phyloP scores from a whole-genome alignment of 2,329 filamentous ascomycete species.

The Trichoderma sp. region DNA sequence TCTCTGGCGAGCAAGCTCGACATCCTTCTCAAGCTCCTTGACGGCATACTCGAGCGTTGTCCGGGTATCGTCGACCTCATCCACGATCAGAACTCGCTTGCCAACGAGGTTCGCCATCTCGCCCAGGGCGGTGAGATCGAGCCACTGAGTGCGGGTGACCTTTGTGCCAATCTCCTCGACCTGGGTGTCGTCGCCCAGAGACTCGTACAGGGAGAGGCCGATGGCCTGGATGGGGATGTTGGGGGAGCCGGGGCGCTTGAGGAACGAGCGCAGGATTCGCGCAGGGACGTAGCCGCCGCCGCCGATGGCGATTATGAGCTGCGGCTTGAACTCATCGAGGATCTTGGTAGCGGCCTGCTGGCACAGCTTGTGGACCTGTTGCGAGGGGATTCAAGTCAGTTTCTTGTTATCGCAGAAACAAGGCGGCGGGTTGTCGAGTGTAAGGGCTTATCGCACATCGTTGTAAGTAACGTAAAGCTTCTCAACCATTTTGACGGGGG shows the following conservation, averaged over 20 bases:
- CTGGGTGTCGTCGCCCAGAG: constrained; percentile 56
- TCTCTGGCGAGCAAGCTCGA: constrained; percentile 72
- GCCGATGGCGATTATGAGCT: constrained; percentile 97
- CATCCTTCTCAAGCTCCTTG: constrained; percentile 90
- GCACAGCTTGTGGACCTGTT: constrained; percentile 94
- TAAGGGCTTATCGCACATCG: constrained; percentile 57
- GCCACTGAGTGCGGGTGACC: constrained; percentile 97
- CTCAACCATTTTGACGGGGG: constrained; percentile 69
- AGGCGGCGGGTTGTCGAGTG: neutral
- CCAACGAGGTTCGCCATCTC: constrained; percentile 87
- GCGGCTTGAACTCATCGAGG: constrained; percentile 80
- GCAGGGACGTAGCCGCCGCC: constrained; percentile 96
- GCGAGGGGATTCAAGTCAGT: neutral
- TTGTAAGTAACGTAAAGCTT: constrained; percentile 92
- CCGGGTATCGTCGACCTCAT: constrained; percentile 93
- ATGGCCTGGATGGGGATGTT: constrained; percentile 99
- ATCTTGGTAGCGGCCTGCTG: constrained; percentile 78
- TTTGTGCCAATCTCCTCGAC: constrained; percentile 80
- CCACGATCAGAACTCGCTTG: constrained; percentile 88
- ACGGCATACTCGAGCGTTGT: constrained; percentile 94
- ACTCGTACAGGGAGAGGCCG: constrained; percentile 94
- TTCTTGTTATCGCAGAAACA: neutral
- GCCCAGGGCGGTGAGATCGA: constrained; percentile 77
- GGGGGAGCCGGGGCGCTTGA: constrained; percentile 78
- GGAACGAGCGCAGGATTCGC: constrained; percentile 94